Evolutionary conservation across 1,284 basidiomycete genomes (phyloP), one percentile per base, ranked within the genome.

Genomic region (Pseudomicrostroma phylloplanum): DNA sequence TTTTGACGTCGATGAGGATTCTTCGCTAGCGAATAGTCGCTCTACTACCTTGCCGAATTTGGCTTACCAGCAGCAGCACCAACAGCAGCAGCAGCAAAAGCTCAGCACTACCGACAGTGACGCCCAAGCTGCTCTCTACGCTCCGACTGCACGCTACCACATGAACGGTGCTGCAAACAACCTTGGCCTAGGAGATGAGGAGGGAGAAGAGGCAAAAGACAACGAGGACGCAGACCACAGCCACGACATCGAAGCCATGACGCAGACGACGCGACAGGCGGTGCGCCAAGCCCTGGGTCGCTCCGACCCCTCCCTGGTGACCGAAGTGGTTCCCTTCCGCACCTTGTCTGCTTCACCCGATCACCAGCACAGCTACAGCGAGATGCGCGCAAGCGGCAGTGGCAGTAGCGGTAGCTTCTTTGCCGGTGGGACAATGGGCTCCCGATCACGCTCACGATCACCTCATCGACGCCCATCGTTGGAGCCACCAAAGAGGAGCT

Each of bases 201-300:
- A 48, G 3, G 43, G 43, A 48, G 17, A 48, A n/a, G 21, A 21
- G 4, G 6, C 6, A 48, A 12, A 48, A 12, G 43, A 21, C 17
- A 12, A 48, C 17, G 6, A 6, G 6, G 43, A 48, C 43, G 17
- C 43, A n/a, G n/a, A 23, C 26, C 2, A 8, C 21, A 25, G 26
- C 25, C 51, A 26, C 26, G 51, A 54, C 21, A 2, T 54, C 51
- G 51, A 21, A 7, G 13, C 51, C 17, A 54, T 54, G 51, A 54
- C 51, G 51, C 51, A 54, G 13, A 54, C n/a, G 6, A 54, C 51
- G 51, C 51, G 51, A 6, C 21, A 54, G 23, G 51, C 51, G 15
- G 51, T 54, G 7, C 51, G 51, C 21, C 25, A 21, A 25, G 51
- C 51, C 2, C 51, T 54, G 21, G 26, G 21, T 19, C 13, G 25